These are phyloP conservation scores for Trypethelium eluteriae DNA, from an alignment of 495 filamentous ascomycete species.

Conservation along the genomic window DNA sequence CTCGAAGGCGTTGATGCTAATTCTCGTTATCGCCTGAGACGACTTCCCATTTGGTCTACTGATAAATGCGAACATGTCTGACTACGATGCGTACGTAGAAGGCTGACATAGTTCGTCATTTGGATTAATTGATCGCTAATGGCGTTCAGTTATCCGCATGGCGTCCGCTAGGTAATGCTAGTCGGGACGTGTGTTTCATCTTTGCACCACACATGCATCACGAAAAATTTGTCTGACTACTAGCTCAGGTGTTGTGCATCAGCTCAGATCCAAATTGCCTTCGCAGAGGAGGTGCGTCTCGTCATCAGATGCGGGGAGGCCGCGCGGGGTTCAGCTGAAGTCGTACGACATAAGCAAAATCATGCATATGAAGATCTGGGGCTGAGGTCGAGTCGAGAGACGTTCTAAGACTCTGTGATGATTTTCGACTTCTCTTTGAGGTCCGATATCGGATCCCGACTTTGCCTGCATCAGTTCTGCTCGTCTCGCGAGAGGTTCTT, in stretches of 20 bases:
- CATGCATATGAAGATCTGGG: background rate
- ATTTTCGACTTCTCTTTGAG: too few species aligned
- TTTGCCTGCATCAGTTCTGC: too few species aligned
- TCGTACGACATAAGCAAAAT: background rate
- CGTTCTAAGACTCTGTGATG: background rate
- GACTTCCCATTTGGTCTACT: too few species aligned
- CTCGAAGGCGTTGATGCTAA: too few species aligned
- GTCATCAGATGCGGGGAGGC: background rate
- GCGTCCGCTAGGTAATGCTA: conserved; percentile 7
- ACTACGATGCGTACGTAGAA: too few species aligned
- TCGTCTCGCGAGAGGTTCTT: too few species aligned
- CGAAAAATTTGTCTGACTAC: background rate
- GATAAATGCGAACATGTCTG: too few species aligned
- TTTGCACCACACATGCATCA: background rate
- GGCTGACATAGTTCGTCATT: too few species aligned
- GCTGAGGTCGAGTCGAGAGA: background rate
- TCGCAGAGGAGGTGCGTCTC: background rate
- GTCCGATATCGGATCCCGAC: too few species aligned
- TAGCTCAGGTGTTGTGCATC: background rate
- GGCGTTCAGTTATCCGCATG: background rate
- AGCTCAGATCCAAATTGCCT: background rate
- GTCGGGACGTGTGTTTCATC: background rate
- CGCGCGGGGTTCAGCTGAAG: background rate
- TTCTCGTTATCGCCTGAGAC: too few species aligned
- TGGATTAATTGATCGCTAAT: background rate